Base-by-base conservation (phyloP, 1,284 basidiomycete species). In the Marasmius tenuissimus region DNA sequence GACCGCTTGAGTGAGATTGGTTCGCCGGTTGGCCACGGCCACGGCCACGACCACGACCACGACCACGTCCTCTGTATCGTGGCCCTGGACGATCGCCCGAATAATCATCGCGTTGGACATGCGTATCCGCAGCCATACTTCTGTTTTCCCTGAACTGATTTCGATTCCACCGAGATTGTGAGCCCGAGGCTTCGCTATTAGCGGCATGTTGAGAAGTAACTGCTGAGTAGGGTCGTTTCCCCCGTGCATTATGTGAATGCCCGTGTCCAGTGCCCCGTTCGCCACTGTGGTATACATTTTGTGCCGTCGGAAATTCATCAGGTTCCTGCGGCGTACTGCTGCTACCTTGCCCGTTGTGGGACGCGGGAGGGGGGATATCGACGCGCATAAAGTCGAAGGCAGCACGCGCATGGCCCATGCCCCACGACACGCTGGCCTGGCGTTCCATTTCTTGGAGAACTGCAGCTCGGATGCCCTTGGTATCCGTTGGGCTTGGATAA, bases 331-430 rank as follows among this genome's bases (percentile, higher is more conserved):
- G 52, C 10, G 52, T 12, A n/a, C 20, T 37, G 8, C 9, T 6
- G 16, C 12, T 27, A 2, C 2, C 27, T 27, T 27, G 14, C 14
- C 37, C 34, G 16, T 37, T 34, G 20, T 37, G 16, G n/a, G 38
- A 4, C 11, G n/a, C 55, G 49, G 58, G 54, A 50, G 62, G 63
- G 34, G 84, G 81, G 38, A 93, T 73, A 7, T 76, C 73, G 39
- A 90, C 70, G 50, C 77, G 76, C 81, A 91, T 83, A 62, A 85
- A 91, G 73, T 94, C 92, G 65, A 80, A 81, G n/a, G 90, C 85
- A 5, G 85, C 84, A 7, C 81, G 73, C 0, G 85, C 87, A 22
- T 63, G 63, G 33, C 71, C 72, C 73, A 51, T 74, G 34, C 74
- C 78, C 88, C 86, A 92, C 12, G 82, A 80, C 62, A 78, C 76